Conservation (phyloP, 371 early-diverging fungal genomes). For the Mortierella sp. region DNA sequence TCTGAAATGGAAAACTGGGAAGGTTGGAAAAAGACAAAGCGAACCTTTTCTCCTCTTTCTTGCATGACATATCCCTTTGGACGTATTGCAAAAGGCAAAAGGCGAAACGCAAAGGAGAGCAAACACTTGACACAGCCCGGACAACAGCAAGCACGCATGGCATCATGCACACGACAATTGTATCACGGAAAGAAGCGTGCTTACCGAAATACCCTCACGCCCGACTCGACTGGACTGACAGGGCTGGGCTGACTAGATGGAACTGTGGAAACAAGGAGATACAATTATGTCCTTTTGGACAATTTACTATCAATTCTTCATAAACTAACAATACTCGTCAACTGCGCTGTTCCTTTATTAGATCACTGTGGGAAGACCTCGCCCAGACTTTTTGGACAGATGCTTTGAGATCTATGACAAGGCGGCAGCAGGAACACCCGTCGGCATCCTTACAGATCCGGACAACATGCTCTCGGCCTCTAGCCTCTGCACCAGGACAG, state of each 20-base stretch:
- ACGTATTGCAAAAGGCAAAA: background rate
- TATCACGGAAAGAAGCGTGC: background rate
- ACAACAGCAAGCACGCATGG: background rate
- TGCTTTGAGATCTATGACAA: constrained; percentile 75
- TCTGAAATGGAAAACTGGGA: constrained; percentile 9
- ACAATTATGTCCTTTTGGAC: background rate
- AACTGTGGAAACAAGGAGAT: background rate
- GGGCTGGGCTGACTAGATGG: too few relatives aligned
- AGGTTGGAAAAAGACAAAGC: background rate
- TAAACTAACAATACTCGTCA: background rate
- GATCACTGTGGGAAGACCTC: constrained; percentile 76
- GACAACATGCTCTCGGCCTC: constrained; percentile 68
- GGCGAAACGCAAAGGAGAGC: background rate
- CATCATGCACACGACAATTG: background rate
- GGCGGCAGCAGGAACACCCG: constrained; percentile 25
- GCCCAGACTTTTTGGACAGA: constrained; percentile 94
- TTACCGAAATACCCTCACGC: background rate
- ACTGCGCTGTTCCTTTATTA: constrained; percentile 12
- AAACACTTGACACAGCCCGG: background rate
- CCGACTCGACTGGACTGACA: background rate
- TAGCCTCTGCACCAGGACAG: constrained; percentile 73
- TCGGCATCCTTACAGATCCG: constrained; percentile 61
- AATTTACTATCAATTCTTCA: background rate
- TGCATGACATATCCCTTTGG: constrained; percentile 2
- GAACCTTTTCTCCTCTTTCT: background rate